Evolutionary conservation across 176 grass and related monocot species (phyloP), one percentile per base, ranked within the genome.

Genomic region (Zea luxurians): DNA sequence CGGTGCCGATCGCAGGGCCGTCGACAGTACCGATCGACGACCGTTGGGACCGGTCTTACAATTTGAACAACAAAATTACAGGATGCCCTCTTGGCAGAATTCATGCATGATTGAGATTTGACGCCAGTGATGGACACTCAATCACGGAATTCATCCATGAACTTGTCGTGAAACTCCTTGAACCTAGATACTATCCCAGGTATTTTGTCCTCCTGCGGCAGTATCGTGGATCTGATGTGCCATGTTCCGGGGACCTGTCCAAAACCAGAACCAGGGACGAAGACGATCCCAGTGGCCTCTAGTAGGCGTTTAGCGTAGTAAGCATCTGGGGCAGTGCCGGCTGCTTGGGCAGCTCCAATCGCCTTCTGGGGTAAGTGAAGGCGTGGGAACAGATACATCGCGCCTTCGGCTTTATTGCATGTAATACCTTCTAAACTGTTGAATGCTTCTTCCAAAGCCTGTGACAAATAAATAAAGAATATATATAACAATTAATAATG

Each of bases 391-490:
- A 99, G 82, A 85, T 99, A 99, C 96, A 95, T 99, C 59, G 96
- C 96, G 17, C 96, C 92, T 75, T 99, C 96, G 9, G 96, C 90
- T 79, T 95, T 95, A 76, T 99, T 99, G 88, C 96, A 99, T 17
- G 89, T 90, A 54, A 99, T 89, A 47, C 92, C 92, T 87, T 99
- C 92, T 76, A 94, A 90, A 63, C 83, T 86, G 46, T 95, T 95
- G 82, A 99, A 99, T 76, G 96, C 89, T 76, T 99, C 96, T 85
- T 99, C 96, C 81, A 99, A 74, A 74, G 96, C 92, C 96, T 99
- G 79, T 65, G 60, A 40, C 50, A 85, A 57, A 75, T 69, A 27
- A 27, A 27, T 27, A 27, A 67, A 43, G 53, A 73, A 27, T 27
- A 81, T 48, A 58, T 60, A 41, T 41, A 76, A 70, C 21, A 8